Conservation (phyloP, 495 filamentous ascomycete genomes). For the Aspergillus incahuasiensis region DNA sequence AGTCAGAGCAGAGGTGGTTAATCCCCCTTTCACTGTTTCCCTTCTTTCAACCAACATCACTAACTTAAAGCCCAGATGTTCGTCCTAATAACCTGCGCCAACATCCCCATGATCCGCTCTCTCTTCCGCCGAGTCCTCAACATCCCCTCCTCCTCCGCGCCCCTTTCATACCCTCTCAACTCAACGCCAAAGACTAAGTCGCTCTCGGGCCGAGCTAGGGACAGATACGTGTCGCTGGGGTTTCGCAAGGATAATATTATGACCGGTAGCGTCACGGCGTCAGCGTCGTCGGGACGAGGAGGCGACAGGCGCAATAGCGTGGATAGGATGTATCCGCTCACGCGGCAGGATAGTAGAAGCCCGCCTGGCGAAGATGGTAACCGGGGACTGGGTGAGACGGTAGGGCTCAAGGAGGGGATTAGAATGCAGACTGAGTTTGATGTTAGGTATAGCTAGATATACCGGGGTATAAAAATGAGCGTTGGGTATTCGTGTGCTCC, state of each 20-base stretch:
- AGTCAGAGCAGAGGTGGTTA: too few relatives aligned
- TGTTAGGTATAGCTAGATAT: too few relatives aligned
- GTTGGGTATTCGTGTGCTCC: too few relatives aligned
- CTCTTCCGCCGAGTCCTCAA: neutral
- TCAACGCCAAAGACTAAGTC: neutral
- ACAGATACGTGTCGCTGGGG: neutral
- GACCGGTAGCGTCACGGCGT: neutral
- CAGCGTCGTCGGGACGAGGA: too few relatives aligned
- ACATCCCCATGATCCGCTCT: constrained; percentile 4
- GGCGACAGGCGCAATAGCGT: neutral
- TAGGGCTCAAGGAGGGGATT: too few relatives aligned
- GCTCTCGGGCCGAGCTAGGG: neutral
- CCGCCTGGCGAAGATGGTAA: too few relatives aligned
- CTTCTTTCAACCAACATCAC: neutral
- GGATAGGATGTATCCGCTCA: neutral
- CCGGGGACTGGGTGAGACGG: too few relatives aligned
- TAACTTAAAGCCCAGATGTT: constrained; percentile 1
- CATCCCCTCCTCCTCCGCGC: neutral
- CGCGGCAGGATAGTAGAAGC: neutral
- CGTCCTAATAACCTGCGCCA: constrained; percentile 1
- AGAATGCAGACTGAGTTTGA: too few relatives aligned
- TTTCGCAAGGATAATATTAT: neutral
- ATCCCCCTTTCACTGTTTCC: neutral
- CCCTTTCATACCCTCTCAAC: neutral
- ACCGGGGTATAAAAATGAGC: too few relatives aligned